phyloP scores from a whole-genome alignment of 2,329 filamentous ascomycete species.

The Chaetomiaceae sp. region DNA sequence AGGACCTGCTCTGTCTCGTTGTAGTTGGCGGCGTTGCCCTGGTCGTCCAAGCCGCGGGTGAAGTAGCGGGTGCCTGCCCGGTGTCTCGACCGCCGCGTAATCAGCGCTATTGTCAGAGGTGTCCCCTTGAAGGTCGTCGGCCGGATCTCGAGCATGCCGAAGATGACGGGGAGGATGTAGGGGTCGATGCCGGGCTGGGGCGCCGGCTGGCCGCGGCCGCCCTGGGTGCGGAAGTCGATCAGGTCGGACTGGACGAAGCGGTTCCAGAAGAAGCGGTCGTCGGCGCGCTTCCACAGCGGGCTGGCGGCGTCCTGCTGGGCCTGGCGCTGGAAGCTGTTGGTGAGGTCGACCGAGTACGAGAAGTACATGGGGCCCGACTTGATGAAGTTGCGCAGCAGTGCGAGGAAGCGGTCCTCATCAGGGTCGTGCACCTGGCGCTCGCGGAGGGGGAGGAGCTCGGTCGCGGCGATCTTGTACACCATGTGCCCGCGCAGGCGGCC shows the following conservation, averaged over 20 bases:
- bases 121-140: constrained; percentile 82
- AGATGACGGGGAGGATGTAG: constrained; percentile 92
- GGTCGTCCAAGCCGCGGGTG: constrained; percentile 86
- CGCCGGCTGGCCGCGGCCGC: constrained; percentile 59
- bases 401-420: constrained; percentile 89
- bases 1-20: constrained; percentile 96
- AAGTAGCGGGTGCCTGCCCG: constrained; percentile 92
- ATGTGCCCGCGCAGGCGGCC: constrained; percentile 92
- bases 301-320: constrained; percentile 65
- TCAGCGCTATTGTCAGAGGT: constrained; percentile 77
- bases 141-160: constrained; percentile 89
- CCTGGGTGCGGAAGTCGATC: constrained; percentile 74
- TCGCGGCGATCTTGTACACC: constrained; percentile 87
- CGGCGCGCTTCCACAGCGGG: constrained; percentile 85
- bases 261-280: constrained; percentile 99
- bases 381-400: constrained; percentile 75
- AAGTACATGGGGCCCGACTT: constrained; percentile 92
- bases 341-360: constrained; percentile 94
- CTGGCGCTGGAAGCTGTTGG: constrained; percentile 94
- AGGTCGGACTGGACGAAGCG: constrained; percentile 85
- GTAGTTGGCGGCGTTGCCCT: constrained; percentile 96
- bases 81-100: constrained; percentile 83
- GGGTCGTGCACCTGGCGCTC: constrained; percentile 87
- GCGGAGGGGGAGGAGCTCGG: constrained; percentile 89
- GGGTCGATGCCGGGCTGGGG: constrained; percentile 77